phyloP scores from a whole-genome alignment of 371 early-diverging fungal genomes.

The Mucor plumbeus region DNA sequence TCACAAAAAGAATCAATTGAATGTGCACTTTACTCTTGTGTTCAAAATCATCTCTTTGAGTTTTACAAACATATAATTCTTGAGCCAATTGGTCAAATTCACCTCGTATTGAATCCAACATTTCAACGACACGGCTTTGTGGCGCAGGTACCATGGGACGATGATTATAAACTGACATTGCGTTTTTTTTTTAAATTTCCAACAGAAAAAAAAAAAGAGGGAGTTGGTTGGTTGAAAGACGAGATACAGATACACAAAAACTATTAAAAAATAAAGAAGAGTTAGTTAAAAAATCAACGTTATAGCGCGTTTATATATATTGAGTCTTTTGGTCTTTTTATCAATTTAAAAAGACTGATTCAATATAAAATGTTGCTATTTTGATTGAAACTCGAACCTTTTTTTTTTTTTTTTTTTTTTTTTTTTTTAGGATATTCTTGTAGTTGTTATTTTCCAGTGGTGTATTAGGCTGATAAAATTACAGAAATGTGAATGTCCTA shows the following conservation, averaged over 20 bases:
- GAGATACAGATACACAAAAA: not conserved
- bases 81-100: conserved; percentile 86
- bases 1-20: not conserved
- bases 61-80: conserved; percentile 77
- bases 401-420: not conserved
- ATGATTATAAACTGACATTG: conserved; percentile 80
- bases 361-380: no score
- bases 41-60: conserved; percentile 90
- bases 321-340: not conserved
- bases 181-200: no score
- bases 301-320: not conserved
- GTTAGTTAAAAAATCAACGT: not conserved
- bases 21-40: conserved; percentile 72
- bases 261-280: not conserved
- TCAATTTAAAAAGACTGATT: no score
- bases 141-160: conserved; percentile 84
- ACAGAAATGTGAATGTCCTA: not conserved
- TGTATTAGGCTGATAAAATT: not conserved
- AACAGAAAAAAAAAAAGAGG: no score
- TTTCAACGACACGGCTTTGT: conserved; percentile 77
- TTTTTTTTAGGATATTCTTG: not conserved
- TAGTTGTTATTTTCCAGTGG: not conserved
- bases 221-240: not conserved
- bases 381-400: not conserved
- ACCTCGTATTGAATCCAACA: conserved; percentile 81